Evolutionary conservation across 108 stramenopile genomes (phyloP).

Genomic region (Skeletonema tropicum): DNA sequence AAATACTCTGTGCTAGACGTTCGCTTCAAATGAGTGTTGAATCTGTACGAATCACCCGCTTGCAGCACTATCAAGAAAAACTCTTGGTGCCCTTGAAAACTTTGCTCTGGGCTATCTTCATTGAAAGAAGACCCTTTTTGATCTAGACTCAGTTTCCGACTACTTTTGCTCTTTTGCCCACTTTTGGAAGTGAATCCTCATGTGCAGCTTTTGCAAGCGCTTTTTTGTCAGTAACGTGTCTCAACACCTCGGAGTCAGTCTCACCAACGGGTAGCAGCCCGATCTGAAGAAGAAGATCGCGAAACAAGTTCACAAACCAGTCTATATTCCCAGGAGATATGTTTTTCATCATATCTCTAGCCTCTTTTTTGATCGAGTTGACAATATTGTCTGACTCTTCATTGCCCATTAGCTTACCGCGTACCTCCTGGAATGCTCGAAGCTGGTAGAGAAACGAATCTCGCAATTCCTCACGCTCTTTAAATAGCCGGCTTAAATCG

Average conservation of each 20-base stretch:
- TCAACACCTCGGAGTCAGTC: conserved; percentile 77
- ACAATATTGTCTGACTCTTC: conserved; percentile 44
- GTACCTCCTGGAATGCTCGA: conserved; percentile 68
- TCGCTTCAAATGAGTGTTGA: conserved; percentile 59
- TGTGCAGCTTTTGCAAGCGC: conserved; percentile 69
- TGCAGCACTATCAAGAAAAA: conserved; percentile 82
- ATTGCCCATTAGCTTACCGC: conserved; percentile 61
- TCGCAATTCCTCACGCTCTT: conserved; percentile 76
- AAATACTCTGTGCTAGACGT: conserved; percentile 27
- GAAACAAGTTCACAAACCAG: conserved; percentile 84
- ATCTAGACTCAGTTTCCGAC: conserved; percentile 47
- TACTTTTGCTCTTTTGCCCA: conserved; percentile 57
- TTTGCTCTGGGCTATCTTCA: conserved; percentile 44
- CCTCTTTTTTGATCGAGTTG: conserved; percentile 44
- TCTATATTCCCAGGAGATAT: conserved; percentile 54
- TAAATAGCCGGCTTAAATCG: conserved; percentile 60
- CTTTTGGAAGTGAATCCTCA: conserved; percentile 65
- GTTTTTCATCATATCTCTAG: conserved; percentile 52
- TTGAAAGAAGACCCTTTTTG: conserved; percentile 29
- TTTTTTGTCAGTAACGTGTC: conserved; percentile 68
- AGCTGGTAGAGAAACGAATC: conserved; percentile 80
- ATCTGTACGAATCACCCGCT: conserved; percentile 65
- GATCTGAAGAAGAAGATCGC: conserved; percentile 78
- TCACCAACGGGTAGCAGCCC: conserved; percentile 77
- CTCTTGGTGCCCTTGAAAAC: conserved; percentile 83